Evolutionary conservation across 2,329 filamentous ascomycete species (phyloP).

Genomic region (Hymenoscyphus infarciens): DNA sequence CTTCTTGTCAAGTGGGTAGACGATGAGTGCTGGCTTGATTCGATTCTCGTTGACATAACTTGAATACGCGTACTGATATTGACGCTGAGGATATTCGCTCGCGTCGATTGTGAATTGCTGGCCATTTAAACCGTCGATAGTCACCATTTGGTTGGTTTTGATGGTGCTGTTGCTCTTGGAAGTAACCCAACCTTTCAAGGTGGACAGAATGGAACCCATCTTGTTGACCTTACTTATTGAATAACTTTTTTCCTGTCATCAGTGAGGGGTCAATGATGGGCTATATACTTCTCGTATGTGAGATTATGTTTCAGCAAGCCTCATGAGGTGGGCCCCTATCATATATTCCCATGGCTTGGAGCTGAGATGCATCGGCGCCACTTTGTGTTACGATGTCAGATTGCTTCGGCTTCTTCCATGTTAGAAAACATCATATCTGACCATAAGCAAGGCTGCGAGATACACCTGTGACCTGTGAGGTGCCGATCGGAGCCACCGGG

Average conservation of each 20-base stretch:
- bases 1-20: slow-evolving; percentile 42
- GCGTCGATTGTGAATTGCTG: slow-evolving; percentile 3
- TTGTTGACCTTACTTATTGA: background rate
- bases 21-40: slow-evolving; percentile 44
- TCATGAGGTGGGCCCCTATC: background rate
- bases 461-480: background rate
- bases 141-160: slow-evolving; percentile 5
- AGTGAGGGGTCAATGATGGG: background rate
- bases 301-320: slow-evolving; percentile 1
- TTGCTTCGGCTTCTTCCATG: background rate
- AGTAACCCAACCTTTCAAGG: slow-evolving; percentile 5
- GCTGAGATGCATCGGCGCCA: slow-evolving; percentile 2
- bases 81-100: slow-evolving; percentile 29
- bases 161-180: background rate
- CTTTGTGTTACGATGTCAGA: slow-evolving; percentile 6
- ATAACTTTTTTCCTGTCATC: too few relatives aligned
- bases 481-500: background rate
- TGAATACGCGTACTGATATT: slow-evolving; percentile 44
- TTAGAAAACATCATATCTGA: background rate
- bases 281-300: background rate
- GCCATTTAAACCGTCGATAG: slow-evolving; percentile 3
- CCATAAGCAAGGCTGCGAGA: slow-evolving; percentile 5
- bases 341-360: slow-evolving; percentile 4
- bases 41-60: slow-evolving; percentile 41
- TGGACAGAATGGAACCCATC: slow-evolving; percentile 5